Conservation (phyloP, 169 alveolate species). For the Theileria annulata region DNA sequence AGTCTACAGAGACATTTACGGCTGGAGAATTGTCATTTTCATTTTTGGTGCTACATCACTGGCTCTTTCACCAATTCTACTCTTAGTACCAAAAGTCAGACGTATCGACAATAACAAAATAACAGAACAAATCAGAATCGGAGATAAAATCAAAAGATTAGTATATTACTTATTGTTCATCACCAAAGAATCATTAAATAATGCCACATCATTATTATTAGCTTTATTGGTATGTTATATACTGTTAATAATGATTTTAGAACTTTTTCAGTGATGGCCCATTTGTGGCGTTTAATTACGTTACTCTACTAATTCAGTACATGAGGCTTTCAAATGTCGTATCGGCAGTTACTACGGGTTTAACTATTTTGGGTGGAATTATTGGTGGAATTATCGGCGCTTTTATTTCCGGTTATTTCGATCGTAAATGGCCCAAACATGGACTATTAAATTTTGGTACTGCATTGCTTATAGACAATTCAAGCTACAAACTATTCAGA, state of each 20-base stretch:
- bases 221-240: slow-evolving; percentile 47
- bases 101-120: neutral
- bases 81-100: slow-evolving; percentile 8
- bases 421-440: slow-evolving; percentile 75
- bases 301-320: slow-evolving; percentile 87
- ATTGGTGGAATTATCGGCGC: slow-evolving; percentile 90
- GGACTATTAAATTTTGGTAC: slow-evolving; percentile 86
- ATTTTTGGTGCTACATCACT: slow-evolving; percentile 24
- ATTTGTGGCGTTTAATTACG: slow-evolving; percentile 85
- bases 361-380: slow-evolving; percentile 83
- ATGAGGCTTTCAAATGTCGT: slow-evolving; percentile 81
- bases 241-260: slow-evolving; percentile 46
- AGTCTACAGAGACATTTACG: neutral
- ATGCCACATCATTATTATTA: slow-evolving; percentile 33
- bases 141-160: neutral
- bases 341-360: slow-evolving; percentile 84
- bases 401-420: slow-evolving; percentile 79
- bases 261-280: slow-evolving; percentile 88
- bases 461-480: too few relatives aligned
- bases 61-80: slow-evolving; percentile 1
- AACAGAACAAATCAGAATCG: neutral
- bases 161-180: neutral
- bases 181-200: slow-evolving; percentile 8
- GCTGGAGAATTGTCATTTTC: slow-evolving; percentile 43
- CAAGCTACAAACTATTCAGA: too few relatives aligned